Conservation (phyloP, 2,329 filamentous ascomycete genomes). For the Cladophialophora yegresii region DNA sequence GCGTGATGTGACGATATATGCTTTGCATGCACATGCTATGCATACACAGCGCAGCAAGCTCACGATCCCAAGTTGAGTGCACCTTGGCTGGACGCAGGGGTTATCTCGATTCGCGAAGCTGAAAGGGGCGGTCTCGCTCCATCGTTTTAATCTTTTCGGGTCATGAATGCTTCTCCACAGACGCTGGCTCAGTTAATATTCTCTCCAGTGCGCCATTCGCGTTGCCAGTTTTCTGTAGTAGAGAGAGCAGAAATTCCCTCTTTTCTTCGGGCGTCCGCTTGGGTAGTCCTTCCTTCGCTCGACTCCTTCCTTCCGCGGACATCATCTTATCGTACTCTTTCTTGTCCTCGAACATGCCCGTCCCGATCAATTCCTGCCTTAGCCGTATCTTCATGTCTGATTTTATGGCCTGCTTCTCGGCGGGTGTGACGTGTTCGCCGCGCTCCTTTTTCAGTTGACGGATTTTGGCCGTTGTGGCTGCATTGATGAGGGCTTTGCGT, state of each 20-base stretch:
- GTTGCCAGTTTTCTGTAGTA: background rate
- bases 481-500: conserved; percentile 11
- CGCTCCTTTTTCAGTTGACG: conserved; percentile 3
- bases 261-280: conserved; percentile 7
- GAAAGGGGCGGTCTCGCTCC: background rate
- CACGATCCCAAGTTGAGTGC: background rate
- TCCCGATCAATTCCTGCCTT: conserved; percentile 12
- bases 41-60: background rate
- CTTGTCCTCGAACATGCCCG: conserved; percentile 2
- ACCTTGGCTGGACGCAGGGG: too few species aligned
- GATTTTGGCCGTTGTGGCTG: conserved; percentile 2
- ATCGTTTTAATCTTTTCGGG: background rate
- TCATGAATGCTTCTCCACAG: background rate
- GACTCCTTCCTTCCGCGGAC: conserved; percentile 10
- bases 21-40: background rate
- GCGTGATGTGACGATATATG: background rate
- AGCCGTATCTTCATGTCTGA: conserved; percentile 5
- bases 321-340: conserved; percentile 9
- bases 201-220: background rate
- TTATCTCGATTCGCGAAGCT: background rate
- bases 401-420: conserved; percentile 10
- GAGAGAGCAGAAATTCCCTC: background rate
- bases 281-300: conserved; percentile 11
- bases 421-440: background rate
- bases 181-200: background rate